These are phyloP conservation scores for Acacia acuminata DNA, from an alignment of 306 rosid genomes.

Conservation along the genomic window DNA sequence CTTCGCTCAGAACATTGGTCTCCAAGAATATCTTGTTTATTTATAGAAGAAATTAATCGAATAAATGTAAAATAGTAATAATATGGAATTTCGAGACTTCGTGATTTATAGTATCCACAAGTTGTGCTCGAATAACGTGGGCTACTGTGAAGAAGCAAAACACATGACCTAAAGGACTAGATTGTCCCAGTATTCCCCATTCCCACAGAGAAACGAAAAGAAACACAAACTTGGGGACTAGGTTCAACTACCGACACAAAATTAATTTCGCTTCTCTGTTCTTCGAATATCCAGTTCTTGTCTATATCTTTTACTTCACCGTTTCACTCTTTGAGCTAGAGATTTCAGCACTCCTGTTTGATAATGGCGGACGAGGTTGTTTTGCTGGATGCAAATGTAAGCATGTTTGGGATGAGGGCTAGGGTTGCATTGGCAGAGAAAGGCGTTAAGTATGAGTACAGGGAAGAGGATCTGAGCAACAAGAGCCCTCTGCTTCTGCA, in stretches of 20 bases:
- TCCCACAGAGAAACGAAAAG: neutral
- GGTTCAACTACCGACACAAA: no score
- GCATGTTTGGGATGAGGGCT: slow-evolving; percentile 1
- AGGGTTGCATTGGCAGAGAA: neutral
- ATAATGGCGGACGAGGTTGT: neutral
- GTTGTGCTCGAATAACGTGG: no score
- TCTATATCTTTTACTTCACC: neutral
- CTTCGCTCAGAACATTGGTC: no score
- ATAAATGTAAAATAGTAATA: neutral
- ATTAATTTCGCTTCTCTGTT: neutral
- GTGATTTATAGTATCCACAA: neutral
- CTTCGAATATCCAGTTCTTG: neutral
- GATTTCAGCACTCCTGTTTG: neutral
- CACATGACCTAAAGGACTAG: neutral
- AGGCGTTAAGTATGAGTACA: neutral
- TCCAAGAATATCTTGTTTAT: no score
- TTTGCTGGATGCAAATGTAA: neutral
- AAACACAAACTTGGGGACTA: neutral
- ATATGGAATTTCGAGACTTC: neutral
- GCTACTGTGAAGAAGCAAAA: no score
- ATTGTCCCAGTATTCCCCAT: neutral
- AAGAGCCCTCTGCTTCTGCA: slow-evolving; percentile 29
- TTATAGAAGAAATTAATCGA: no score
- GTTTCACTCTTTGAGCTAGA: neutral
- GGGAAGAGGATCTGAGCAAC: neutral